Evolutionary conservation across 768 basidiomycete species (phyloP), one percentile per base, ranked within the genome.

Genomic region (Tricholoma sp.): DNA sequence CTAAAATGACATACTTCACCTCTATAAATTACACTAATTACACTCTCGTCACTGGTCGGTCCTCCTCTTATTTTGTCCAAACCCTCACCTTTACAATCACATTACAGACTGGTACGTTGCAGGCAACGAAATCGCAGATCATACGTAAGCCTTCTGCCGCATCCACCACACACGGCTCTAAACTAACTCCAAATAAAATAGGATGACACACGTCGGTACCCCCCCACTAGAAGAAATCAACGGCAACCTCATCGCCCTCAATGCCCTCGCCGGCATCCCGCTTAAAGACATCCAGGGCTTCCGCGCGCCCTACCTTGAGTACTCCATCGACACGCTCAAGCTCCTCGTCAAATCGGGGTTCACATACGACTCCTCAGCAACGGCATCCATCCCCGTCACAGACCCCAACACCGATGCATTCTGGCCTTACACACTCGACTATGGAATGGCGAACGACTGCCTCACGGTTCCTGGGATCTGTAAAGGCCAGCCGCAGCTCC

Each of bases 401-500:
- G 82, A 85, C 52, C 73, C 77, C 13, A 68, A 73, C 50, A 87
- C 89, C 0, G 89, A 92, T 63, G 88, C 89, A 3, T 91, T 68
- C 69, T 92, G 90, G 90, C 90, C 90, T 0, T 91, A 91, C 68
- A 88, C 87, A 0, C 78, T 92, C 51, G 90, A 92, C 67, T 65
- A 86, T 64, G 90, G 90, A 17, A 74, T 92, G 72, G 85, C 89
- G 18, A 92, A 92, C 65, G 79, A 91, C 64, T 92, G 90, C 61
- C 67, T 89, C 55, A 67, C 70, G 7, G 77, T 84, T 3, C 63
- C 67, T 0, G 79, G 75, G 28, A 69, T 79, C 3, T 91, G 90
- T 70, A 78, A 83, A 62, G 89, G 90, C 44, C 66, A 86, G 70
- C 86, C 86, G 6, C 79, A 81, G 59, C 72, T 91, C 2, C 86